Conservation (phyloP, 2,329 filamentous ascomycete genomes). For the Aureobasidium sp. region DNA sequence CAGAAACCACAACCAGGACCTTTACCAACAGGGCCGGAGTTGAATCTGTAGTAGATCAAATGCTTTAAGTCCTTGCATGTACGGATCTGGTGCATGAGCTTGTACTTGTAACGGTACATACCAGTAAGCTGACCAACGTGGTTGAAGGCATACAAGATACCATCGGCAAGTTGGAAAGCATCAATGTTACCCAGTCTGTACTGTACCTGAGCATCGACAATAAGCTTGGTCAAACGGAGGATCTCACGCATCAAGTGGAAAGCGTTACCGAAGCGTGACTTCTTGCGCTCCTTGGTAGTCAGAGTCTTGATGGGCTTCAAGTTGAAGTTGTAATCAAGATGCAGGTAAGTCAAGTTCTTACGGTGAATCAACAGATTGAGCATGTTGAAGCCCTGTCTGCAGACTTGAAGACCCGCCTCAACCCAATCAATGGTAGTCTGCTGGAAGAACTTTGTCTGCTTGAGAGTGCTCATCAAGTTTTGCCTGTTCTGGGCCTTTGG, state of each 20-base stretch:
- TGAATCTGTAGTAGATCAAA: slow-evolving; percentile 98
- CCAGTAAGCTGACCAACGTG: slow-evolving; percentile 96
- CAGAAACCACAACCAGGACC: slow-evolving; percentile 98
- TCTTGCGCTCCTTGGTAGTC: slow-evolving; percentile 98
- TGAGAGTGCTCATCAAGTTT: slow-evolving; percentile 78
- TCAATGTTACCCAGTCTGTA: slow-evolving; percentile 97
- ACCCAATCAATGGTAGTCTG: slow-evolving; percentile 99
- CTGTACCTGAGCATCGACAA: slow-evolving; percentile 97
- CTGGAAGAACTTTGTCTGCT: slow-evolving; percentile 98
- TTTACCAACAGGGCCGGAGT: slow-evolving; percentile 92
- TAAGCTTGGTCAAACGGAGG: slow-evolving; percentile 87
- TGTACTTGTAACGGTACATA: slow-evolving; percentile 99
- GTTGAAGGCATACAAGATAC: slow-evolving; percentile 99
- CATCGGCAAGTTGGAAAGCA: slow-evolving; percentile 95
- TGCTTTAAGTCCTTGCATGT: slow-evolving; percentile 99
- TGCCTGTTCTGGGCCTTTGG: slow-evolving; percentile 96
- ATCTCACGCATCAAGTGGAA: slow-evolving; percentile 99
- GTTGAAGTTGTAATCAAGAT: slow-evolving; percentile 99
- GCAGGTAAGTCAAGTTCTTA: slow-evolving; percentile 96
- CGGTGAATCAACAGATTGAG: slow-evolving; percentile 93
- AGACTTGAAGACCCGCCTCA: slow-evolving; percentile 95
- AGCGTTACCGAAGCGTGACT: slow-evolving; percentile 97
- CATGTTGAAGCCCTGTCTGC: slow-evolving; percentile 98
- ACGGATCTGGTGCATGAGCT: slow-evolving; percentile 98
- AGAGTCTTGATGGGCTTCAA: slow-evolving; percentile 97